These are phyloP conservation scores for Crithidia bombi DNA, from an alignment of 208 protist species.

Conservation along the genomic window DNA sequence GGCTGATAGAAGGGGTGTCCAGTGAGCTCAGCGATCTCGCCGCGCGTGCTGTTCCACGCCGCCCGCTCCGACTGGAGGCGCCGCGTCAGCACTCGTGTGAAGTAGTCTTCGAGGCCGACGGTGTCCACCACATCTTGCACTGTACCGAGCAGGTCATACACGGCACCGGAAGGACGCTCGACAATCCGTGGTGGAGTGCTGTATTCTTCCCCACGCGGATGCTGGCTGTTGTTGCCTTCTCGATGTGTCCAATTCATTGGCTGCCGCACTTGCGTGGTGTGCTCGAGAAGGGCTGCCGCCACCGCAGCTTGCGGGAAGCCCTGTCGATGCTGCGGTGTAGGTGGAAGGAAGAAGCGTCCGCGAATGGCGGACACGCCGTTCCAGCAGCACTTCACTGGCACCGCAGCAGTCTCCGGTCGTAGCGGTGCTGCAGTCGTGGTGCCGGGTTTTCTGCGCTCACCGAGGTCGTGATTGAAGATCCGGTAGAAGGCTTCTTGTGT, in stretches of 20 bases:
- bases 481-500: constrained; percentile 51
- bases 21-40: constrained; percentile 17
- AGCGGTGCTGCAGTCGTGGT: no score
- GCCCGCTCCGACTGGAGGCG: constrained; percentile 22
- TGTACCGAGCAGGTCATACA: constrained; percentile 32
- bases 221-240: no score
- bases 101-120: constrained; percentile 16
- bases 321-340: constrained; percentile 14
- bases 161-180: constrained; percentile 21
- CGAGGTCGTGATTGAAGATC: constrained; percentile 20
- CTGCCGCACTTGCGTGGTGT: no score
- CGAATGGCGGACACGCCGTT: constrained; percentile 79
- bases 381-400: constrained; percentile 86
- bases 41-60: constrained; percentile 17
- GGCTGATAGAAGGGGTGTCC: constrained; percentile 21
- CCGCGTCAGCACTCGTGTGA: constrained; percentile 21
- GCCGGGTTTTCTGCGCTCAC: no score
- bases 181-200: background rate
- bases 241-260: no score
- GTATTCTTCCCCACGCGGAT: background rate
- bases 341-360: constrained; percentile 56
- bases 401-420: constrained; percentile 6
- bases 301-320: constrained; percentile 1
- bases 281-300: no score
- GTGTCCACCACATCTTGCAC: constrained; percentile 5